Base-by-base conservation (phyloP, 2,329 filamentous ascomycete species). In the Penicillium paneum region DNA sequence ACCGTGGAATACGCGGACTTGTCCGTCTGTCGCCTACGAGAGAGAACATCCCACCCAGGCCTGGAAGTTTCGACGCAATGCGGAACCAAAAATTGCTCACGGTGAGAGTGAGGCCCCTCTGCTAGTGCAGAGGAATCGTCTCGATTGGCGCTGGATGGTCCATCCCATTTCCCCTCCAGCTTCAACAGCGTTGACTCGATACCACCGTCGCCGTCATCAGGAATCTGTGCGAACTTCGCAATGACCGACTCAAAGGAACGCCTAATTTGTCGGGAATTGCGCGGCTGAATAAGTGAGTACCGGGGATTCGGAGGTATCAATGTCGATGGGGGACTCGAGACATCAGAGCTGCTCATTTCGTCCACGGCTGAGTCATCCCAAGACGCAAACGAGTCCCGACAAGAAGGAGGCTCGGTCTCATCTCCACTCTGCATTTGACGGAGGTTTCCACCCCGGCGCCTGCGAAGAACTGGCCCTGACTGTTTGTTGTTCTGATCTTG, bases 141-240 rank as follows among this genome's bases (percentile, higher is more conserved):
- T 44, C 58, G 54, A 26, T 55, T 35, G 26, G 52, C 35, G 32
- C 58, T 52, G 38, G 67, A 62, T 62, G 65, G 67, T 7, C 71
- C 83, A 62, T 81, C 85, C 67, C 87, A 94, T 62, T 85, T 93
- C 10, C 94, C 94, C 75, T 99, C 94, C 0, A 99, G 80, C 67
- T 97, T 99, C 64, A 92, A 75, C 47, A 99, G 73, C 0, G 94
- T 90, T n/a, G 92, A 91, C 68, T 97, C 94, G 26, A 97, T 86
- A 12, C 93, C 93, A 7, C 91, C 91, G 67, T 95, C 90, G 42
- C 88, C 87, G 57, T 95, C 90, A 67, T 97, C 92, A 0, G 93
- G 91, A 26, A 97, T 90, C 52, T 89, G 86, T 2, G 92, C 90
- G 50, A 99, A 83, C 64, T 90, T 90, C 55, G 92, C 86, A 1